phyloP scores from a whole-genome alignment of 306 rosid genomes.

The Cicer bijugum region DNA sequence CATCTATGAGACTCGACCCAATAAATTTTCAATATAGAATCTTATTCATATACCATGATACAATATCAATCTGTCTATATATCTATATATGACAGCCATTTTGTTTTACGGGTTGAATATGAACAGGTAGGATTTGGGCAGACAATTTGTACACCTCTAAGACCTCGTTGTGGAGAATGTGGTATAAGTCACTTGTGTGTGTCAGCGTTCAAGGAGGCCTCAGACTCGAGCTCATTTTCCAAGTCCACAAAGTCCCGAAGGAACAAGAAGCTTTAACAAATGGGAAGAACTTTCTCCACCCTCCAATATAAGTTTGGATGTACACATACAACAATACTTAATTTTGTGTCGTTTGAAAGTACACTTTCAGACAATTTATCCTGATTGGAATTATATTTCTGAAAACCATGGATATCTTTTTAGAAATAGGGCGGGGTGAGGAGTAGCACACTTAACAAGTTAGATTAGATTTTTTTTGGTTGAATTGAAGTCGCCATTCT shows the following conservation, averaged over 20 bases:
- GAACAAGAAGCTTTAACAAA: constrained; percentile 51
- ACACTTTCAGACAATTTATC: not conserved
- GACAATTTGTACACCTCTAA: constrained; percentile 82
- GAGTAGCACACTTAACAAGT: not conserved
- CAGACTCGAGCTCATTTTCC: constrained; percentile 57
- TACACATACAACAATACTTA: not conserved
- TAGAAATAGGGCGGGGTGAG: not conserved
- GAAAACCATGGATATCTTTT: not conserved
- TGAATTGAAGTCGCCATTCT: not conserved
- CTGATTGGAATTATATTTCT: too few species aligned
- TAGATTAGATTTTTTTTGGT: not conserved
- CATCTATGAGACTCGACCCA: not conserved
- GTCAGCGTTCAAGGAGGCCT: constrained; percentile 74
- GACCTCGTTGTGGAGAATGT: constrained; percentile 82
- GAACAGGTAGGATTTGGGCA: constrained; percentile 97
- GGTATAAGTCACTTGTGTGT: constrained; percentile 68
- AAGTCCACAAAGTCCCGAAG: constrained; percentile 55
- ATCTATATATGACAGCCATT: not conserved
- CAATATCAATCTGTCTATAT: not conserved
- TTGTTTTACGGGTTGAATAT: constrained; percentile 19
- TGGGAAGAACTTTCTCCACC: not conserved
- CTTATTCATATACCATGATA: not conserved
- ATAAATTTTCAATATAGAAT: not conserved
- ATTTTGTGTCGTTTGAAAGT: not conserved
- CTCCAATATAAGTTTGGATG: constrained; percentile 1